Evolutionary conservation across 768 basidiomycete species (phyloP).

Genomic region (Leccinellum albellum): DNA sequence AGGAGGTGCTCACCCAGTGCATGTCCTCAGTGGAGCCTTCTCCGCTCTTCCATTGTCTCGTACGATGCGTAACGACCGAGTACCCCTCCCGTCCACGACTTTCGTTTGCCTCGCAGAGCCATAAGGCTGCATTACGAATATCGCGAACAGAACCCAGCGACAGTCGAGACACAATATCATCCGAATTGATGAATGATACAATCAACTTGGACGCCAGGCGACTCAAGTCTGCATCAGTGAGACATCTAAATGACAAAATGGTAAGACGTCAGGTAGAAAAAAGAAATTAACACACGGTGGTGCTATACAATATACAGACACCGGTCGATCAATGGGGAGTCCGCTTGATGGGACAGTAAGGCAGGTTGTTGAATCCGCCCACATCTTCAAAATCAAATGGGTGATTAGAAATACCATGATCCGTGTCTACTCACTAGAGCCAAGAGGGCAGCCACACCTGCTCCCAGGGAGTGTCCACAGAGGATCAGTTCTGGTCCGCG

Average conservation of each 20-base stretch:
- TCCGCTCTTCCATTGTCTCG: slow-evolving; percentile 61
- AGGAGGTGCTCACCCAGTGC: slow-evolving; percentile 45
- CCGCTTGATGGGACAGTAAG: slow-evolving; percentile 65
- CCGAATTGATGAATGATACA: slow-evolving; percentile 76
- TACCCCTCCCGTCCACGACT: slow-evolving; percentile 38
- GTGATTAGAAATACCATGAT: neutral
- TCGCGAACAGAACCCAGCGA: slow-evolving; percentile 77
- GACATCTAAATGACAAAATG: slow-evolving; percentile 40
- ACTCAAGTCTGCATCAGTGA: slow-evolving; percentile 58
- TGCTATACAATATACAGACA: slow-evolving; percentile 75
- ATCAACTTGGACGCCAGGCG: slow-evolving; percentile 60
- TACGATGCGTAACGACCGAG: slow-evolving; percentile 39
- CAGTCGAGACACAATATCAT: slow-evolving; percentile 75
- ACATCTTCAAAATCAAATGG: slow-evolving; percentile 51
- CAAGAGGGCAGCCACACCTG: slow-evolving; percentile 73
- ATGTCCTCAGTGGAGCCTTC: slow-evolving; percentile 49
- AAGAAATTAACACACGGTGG: slow-evolving; percentile 55
- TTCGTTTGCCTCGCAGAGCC: slow-evolving; percentile 73
- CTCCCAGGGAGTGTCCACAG: slow-evolving; percentile 82
- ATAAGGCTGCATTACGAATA: slow-evolving; percentile 66
- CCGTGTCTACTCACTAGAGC: slow-evolving; percentile 51
- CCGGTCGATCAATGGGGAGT: slow-evolving; percentile 59
- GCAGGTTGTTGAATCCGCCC: slow-evolving; percentile 80
- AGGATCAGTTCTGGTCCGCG: slow-evolving; percentile 56
- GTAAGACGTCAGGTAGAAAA: neutral